phyloP scores from a whole-genome alignment of 495 filamentous ascomycete genomes.

The Monascus purpureus region DNA sequence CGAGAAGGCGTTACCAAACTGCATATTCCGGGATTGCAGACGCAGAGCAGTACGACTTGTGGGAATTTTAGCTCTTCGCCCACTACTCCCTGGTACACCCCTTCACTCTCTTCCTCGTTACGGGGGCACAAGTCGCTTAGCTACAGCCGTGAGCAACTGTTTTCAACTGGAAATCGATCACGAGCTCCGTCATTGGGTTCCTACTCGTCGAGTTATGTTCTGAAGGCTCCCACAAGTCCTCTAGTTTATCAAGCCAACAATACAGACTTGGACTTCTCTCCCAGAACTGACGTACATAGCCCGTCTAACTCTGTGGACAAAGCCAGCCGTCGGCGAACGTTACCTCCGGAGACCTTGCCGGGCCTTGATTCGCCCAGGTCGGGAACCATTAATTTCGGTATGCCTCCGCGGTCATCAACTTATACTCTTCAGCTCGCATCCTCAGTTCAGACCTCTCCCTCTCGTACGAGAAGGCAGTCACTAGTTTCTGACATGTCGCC shows the following conservation, averaged over 20 bases:
- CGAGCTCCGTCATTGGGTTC: constrained; percentile 56
- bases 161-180: constrained; percentile 12
- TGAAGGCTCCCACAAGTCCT: constrained; percentile 83
- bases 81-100: constrained; percentile 35
- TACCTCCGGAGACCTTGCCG: constrained; percentile 42
- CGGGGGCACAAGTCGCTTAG: constrained; percentile 6
- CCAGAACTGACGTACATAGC: constrained; percentile 17
- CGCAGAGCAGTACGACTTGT: constrained; percentile 6
- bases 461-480: constrained; percentile 53
- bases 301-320: constrained; percentile 26
- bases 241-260: constrained; percentile 83
- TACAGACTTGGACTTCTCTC: constrained; percentile 60
- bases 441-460: constrained; percentile 44
- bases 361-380: constrained; percentile 21
- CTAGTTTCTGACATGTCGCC: constrained; percentile 60
- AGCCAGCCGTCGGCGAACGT: constrained; percentile 42
- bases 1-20: constrained; percentile 38
- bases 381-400: constrained; percentile 7
- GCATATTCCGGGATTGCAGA: constrained; percentile 8
- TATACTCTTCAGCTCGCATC: constrained; percentile 43
- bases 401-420: constrained; percentile 49
- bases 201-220: constrained; percentile 69
- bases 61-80: constrained; percentile 27
- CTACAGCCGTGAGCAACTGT: constrained; percentile 7
- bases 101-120: constrained; percentile 10